These are phyloP conservation scores for Thymus quinquecostatus DNA, from an alignment of 257 asterid species.

Conservation along the genomic window DNA sequence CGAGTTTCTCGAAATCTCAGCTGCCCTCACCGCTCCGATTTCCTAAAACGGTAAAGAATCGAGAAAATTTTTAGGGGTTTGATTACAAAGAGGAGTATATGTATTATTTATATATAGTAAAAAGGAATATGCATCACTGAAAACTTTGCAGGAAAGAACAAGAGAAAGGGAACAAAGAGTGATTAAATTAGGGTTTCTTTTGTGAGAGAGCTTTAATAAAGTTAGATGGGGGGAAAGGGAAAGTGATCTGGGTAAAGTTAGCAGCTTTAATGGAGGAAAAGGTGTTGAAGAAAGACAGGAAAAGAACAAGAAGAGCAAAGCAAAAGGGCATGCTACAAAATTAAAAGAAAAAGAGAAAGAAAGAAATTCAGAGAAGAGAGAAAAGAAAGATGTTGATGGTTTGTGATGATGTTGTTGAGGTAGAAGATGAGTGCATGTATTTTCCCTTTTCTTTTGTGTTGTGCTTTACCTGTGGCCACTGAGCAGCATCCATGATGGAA, in stretches of 20 bases:
- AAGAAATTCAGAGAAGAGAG: neutral
- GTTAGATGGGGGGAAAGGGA: slow-evolving; percentile 24
- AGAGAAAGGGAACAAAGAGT: slow-evolving; percentile 27
- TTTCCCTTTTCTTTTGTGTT: neutral
- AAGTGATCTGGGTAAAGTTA: slow-evolving; percentile 36
- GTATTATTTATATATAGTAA: too few species aligned
- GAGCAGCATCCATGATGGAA: slow-evolving; percentile 67
- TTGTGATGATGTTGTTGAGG: slow-evolving; percentile 39
- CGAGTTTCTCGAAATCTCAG: slow-evolving; percentile 38
- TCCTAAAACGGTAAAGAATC: neutral
- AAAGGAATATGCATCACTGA: slow-evolving; percentile 9
- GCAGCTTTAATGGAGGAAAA: slow-evolving; percentile 13
- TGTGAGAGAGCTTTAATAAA: too few species aligned
- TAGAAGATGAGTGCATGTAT: neutral
- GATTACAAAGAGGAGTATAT: too few species aligned
- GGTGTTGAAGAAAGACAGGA: slow-evolving; percentile 22
- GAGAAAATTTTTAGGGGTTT: neutral
- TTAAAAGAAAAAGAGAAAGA: neutral
- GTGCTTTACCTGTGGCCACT: slow-evolving; percentile 81
- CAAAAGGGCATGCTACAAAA: neutral
- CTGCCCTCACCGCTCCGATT: slow-evolving; percentile 43
- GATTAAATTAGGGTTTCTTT: slow-evolving; percentile 9
- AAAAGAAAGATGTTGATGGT: neutral
- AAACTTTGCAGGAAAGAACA: slow-evolving; percentile 17
- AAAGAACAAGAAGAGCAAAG: slow-evolving; percentile 7